A percentile compares a stretch with the other conserved stretches of the same genome.
Conservation (phyloP, 805 yeast genomes). For the Geotrichum ghanense region DNA sequence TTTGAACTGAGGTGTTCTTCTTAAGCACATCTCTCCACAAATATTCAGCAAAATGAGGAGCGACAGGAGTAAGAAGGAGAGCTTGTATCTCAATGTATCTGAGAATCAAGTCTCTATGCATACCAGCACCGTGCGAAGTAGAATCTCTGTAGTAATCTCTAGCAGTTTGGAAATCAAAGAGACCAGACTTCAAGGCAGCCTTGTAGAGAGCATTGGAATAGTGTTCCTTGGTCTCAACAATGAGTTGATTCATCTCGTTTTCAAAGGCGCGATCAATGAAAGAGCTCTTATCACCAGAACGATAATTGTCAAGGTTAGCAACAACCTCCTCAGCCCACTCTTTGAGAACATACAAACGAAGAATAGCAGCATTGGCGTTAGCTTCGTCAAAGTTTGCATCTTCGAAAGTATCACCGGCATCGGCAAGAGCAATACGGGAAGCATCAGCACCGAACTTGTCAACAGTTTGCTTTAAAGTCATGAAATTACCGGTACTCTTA, state of each 20-base stretch:
- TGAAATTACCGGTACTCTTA: conserved; percentile 92
- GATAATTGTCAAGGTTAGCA: conserved; percentile 38
- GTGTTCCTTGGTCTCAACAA: conserved; percentile 60
- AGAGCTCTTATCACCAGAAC: conserved; percentile 40
- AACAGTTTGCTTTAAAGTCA: conserved; percentile 76
- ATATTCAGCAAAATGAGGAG: conserved; percentile 93
- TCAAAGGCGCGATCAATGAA: conserved; percentile 88
- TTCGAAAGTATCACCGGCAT: conserved; percentile 95
- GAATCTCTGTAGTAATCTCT: conserved; percentile 94
- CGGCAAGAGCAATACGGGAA: conserved; percentile 92
- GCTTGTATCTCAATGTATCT: conserved; percentile 82
- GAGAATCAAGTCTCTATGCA: conserved; percentile 75
- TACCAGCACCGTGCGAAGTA: conserved; percentile 32
- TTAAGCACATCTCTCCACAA: conserved; percentile 74
- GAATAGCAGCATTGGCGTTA: conserved; percentile 93
- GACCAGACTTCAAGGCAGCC: conserved; percentile 78
- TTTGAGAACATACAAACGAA: conserved; percentile 81
- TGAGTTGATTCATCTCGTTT: conserved; percentile 79
- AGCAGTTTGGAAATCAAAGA: conserved; percentile 88
- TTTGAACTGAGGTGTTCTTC: conserved; percentile 55
- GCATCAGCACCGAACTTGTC: conserved; percentile 96
- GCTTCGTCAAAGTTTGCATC: conserved; percentile 97
- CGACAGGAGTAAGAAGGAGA: conserved; percentile 76
- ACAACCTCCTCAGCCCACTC: conserved; percentile 89
- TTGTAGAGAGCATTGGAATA: conserved; percentile 71